Base-by-base conservation (phyloP, 176 grass and related monocot species). In the Rhynchospora tenuis region DNA sequence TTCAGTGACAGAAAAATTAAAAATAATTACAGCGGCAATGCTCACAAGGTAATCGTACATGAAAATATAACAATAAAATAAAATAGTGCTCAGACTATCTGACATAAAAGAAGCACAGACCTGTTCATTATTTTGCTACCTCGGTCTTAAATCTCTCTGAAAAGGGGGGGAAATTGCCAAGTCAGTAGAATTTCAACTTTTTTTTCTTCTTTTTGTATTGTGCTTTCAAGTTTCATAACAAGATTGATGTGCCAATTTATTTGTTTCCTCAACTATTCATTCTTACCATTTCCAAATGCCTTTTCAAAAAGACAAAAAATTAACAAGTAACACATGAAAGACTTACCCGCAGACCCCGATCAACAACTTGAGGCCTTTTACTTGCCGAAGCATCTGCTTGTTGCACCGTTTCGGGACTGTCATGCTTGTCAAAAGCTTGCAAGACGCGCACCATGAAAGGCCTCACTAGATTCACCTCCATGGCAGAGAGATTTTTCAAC, bases 401-500 rank as follows among this genome's bases (percentile, higher is more conserved):
- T 72, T 90, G 91, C 73, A 91, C 92, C 89, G 95, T 91, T 84
- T 95, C 81, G 26, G 93, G 93, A 79, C 93, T 98, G 82, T 98
- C 93, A 59, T 95, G 96, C 84, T 93, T 95, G 86, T 95, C 90
- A 83, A 95, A 98, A 54, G 96, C 96, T 83, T 98, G 96, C 62
- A 98, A 78, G 60, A 91, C 85, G 85, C 93, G 94, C 54, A 93
- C 89, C 93, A 95, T 98, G 86, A 98, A 98, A 50, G 96, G 93
- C 4, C 93, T 89, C 13, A 98, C 86, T n/a, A 98, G 86, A 68
- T 98, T 98, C 48, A 98, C 96, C 89, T 98, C 95, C 95, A 98
- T 94, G 71, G 95, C 92, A 64, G 92, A 95, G 56, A 95, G 90
- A 95, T 98, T 98, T 98, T 98, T 98, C 6, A 98, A 90, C 93